Percentiles rank a stretch among this genome's conserved stretches.
Evolutionary conservation across 2,329 filamentous ascomycete species (phyloP).

Genomic region (Zymoseptoria tritici): DNA sequence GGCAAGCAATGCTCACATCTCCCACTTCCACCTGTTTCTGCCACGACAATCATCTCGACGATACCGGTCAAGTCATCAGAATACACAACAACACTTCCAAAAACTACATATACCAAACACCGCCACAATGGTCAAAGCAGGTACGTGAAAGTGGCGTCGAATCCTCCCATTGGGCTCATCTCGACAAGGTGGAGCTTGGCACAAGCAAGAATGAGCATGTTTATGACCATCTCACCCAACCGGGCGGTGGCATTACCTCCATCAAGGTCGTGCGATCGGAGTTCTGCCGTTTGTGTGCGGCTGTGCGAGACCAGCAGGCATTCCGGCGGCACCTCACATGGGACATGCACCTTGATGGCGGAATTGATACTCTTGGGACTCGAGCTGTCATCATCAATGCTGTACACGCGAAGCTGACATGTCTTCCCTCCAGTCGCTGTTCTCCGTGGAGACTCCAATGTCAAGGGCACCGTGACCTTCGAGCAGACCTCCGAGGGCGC

Average conservation of each 20-base stretch:
- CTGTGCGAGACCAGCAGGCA: slow-evolving; percentile 1
- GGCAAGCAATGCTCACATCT: not conserved
- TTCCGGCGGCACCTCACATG: not conserved
- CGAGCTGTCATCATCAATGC: not conserved
- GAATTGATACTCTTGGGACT: not conserved
- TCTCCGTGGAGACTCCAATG: slow-evolving; percentile 94
- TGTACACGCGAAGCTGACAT: no score
- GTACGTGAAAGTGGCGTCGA: slow-evolving; percentile 48
- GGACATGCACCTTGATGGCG: slow-evolving; percentile 6
- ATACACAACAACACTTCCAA: slow-evolving; percentile 1
- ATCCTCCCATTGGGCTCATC: slow-evolving; percentile 7
- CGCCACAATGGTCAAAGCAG: slow-evolving; percentile 97
- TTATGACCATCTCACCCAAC: slow-evolving; percentile 20
- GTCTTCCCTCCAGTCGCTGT: slow-evolving; percentile 64
- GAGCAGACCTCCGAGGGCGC: slow-evolving; percentile 79
- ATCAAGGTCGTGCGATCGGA: slow-evolving; percentile 16
- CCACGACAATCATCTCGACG: not conserved
- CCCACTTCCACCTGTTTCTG: not conserved
- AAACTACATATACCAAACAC: slow-evolving; percentile 34
- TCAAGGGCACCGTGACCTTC: slow-evolving; percentile 89
- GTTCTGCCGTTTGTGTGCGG: not conserved
- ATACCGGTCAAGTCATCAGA: slow-evolving; percentile 7
- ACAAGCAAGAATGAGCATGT: slow-evolving; percentile 28
- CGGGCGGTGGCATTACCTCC: slow-evolving; percentile 5
- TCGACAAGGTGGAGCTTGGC: slow-evolving; percentile 32